These are phyloP conservation scores for Bipolaris sorokiniana DNA, from an alignment of 2,329 filamentous ascomycete genomes.

Conservation along the genomic window DNA sequence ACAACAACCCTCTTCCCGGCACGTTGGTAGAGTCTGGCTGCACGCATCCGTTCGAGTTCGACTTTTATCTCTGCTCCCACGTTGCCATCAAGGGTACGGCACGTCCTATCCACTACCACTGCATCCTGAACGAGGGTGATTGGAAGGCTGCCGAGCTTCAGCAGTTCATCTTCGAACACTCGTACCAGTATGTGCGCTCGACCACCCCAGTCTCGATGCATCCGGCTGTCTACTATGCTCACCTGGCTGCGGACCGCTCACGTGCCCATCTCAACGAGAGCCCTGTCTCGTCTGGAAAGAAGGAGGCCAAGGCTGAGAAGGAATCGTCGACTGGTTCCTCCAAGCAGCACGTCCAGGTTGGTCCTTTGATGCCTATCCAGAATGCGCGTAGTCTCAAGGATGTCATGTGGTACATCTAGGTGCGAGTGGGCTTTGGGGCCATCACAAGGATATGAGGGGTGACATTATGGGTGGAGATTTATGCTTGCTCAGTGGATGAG, in stretches of 20 bases:
- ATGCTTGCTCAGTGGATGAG: neutral
- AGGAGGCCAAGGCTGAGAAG: constrained; percentile 40
- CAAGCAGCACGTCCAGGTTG: constrained; percentile 42
- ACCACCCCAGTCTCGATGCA: constrained; percentile 89
- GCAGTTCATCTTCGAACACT: constrained; percentile 91
- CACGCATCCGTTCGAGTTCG: constrained; percentile 89
- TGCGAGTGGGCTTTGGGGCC: neutral
- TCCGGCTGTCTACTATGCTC: constrained; percentile 94
- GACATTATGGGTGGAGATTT: neutral
- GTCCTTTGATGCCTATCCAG: constrained; percentile 51
- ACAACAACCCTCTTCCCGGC: constrained; percentile 83
- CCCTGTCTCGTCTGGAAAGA: constrained; percentile 48
- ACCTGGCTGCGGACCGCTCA: constrained; percentile 82
- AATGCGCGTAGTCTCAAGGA: constrained; percentile 50
- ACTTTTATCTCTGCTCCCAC: constrained; percentile 78
- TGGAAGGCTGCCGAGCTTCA: constrained; percentile 74
- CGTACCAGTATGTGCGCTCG: constrained; percentile 89
- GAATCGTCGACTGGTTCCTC: constrained; percentile 40
- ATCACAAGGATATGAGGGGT: neutral
- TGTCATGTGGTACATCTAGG: constrained; percentile 59
- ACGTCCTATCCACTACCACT: constrained; percentile 88
- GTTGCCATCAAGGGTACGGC: constrained; percentile 92
- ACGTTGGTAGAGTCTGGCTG: constrained; percentile 86
- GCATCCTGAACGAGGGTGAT: constrained; percentile 80
- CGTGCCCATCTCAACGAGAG: constrained; percentile 70